Evolutionary conservation across 2,329 filamentous ascomycete species (phyloP).

Genomic region (Xylariaceae sp.): DNA sequence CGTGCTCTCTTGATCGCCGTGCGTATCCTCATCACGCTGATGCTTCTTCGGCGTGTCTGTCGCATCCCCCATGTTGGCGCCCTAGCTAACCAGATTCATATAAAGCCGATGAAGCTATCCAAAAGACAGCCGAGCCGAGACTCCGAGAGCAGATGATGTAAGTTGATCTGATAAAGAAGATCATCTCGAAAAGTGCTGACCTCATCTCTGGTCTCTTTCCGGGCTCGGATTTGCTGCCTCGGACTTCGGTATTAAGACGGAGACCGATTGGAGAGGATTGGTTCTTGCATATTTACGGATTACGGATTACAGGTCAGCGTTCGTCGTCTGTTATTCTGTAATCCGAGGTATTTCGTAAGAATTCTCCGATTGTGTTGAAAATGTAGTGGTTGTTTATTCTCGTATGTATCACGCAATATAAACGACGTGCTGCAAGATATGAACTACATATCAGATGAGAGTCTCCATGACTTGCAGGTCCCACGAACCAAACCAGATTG

Average conservation of each 20-base stretch:
- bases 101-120: background rate
- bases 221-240: conserved; percentile 15
- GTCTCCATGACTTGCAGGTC: too few relatives aligned
- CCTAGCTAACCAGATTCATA: background rate
- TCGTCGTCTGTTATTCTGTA: too few relatives aligned
- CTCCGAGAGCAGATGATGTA: conserved; percentile 1
- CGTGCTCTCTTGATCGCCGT: conserved; percentile 27
- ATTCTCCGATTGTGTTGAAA: background rate
- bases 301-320: too few relatives aligned
- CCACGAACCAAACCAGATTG: too few relatives aligned
- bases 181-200: background rate
- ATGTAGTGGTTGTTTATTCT: background rate
- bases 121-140: background rate
- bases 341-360: background rate
- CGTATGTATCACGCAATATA: background rate
- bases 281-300: too few relatives aligned
- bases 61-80: conserved; percentile 14
- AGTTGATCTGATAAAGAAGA: conserved; percentile 19
- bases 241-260: conserved; percentile 15
- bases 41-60: conserved; percentile 11
- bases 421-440: background rate
- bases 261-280: background rate
- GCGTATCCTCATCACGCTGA: conserved; percentile 15
- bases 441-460: too few relatives aligned
- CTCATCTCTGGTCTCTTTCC: background rate